A percentile compares a stretch with the other conserved stretches of the same genome.
phyloP scores from a whole-genome alignment of 352 stramenopile genomes.

The Elongisporangium senticosum region DNA sequence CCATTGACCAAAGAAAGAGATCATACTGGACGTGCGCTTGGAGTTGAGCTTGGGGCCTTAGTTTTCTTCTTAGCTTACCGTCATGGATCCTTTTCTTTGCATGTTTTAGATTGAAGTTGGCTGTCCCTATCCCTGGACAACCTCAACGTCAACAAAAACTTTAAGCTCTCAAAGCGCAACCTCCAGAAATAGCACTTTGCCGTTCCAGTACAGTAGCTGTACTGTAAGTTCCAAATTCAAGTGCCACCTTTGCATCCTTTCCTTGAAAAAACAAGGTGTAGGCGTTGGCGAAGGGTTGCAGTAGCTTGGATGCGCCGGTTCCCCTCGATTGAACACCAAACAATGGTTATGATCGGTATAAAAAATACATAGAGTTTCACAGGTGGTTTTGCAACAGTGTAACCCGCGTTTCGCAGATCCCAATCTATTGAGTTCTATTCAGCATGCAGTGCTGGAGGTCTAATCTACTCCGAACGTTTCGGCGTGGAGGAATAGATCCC shows the following conservation, averaged over 20 bases:
- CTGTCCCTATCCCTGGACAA: not conserved
- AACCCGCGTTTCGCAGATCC: not conserved
- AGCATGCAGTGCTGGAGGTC: not conserved
- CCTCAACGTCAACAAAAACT: not conserved
- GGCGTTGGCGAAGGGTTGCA: not conserved
- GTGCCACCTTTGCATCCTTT: not conserved
- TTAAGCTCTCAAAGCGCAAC: not conserved
- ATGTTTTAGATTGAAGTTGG: not conserved
- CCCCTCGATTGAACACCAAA: not conserved
- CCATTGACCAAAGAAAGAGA: not conserved
- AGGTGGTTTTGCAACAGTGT: not conserved
- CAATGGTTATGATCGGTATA: not conserved
- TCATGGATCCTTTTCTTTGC: not conserved
- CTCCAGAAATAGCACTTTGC: not conserved
- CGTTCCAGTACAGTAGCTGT: not conserved
- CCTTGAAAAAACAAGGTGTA: not conserved
- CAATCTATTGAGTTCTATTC: not conserved
- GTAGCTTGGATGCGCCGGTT: not conserved
- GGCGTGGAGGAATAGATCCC: not conserved
- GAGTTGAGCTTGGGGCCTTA: not conserved
- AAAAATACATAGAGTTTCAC: not conserved
- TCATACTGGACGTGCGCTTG: not conserved
- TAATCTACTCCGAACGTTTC: not conserved
- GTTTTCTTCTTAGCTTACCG: not conserved
- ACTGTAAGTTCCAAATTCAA: not conserved